phyloP scores from a whole-genome alignment of 1,284 basidiomycete species.

The Naganishia cerealis region DNA sequence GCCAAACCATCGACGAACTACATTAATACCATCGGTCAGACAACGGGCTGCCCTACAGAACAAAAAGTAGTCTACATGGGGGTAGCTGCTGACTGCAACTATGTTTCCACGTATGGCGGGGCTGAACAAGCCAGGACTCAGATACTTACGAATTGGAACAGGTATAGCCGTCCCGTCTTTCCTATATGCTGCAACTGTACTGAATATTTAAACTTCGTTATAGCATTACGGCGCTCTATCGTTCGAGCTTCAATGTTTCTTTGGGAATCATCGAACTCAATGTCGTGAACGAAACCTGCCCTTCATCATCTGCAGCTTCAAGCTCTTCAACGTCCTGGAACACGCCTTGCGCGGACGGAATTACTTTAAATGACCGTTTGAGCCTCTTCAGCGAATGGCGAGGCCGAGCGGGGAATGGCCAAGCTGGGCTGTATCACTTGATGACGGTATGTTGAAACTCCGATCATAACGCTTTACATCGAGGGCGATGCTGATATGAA shows the following conservation, averaged over 20 bases:
- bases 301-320: conserved; percentile 53
- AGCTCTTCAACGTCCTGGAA: conserved; percentile 55
- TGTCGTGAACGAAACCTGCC: conserved; percentile 55
- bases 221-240: conserved; percentile 74
- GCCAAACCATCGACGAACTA: conserved; percentile 60
- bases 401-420: conserved; percentile 66
- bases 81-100: conserved; percentile 83
- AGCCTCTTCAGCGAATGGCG: conserved; percentile 82
- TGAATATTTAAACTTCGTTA: conserved; percentile 51
- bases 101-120: conserved; percentile 65
- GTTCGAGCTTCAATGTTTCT: conserved; percentile 78
- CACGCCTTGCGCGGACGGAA: conserved; percentile 52
- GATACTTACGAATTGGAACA: conserved; percentile 70
- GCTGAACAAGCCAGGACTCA: conserved; percentile 67
- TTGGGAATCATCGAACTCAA: conserved; percentile 72
- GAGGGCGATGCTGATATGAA: conserved; percentile 30
- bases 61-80: conserved; percentile 73
- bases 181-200: background rate
- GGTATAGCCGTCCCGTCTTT: conserved; percentile 14
- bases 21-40: conserved; percentile 65
- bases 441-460: conserved; percentile 75
- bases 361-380: conserved; percentile 68
- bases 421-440: conserved; percentile 82
- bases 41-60: conserved; percentile 69
- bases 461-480: conserved; percentile 59